Base-by-base conservation (phyloP, 2,329 filamentous ascomycete genomes). In the Xylaria sp. region DNA sequence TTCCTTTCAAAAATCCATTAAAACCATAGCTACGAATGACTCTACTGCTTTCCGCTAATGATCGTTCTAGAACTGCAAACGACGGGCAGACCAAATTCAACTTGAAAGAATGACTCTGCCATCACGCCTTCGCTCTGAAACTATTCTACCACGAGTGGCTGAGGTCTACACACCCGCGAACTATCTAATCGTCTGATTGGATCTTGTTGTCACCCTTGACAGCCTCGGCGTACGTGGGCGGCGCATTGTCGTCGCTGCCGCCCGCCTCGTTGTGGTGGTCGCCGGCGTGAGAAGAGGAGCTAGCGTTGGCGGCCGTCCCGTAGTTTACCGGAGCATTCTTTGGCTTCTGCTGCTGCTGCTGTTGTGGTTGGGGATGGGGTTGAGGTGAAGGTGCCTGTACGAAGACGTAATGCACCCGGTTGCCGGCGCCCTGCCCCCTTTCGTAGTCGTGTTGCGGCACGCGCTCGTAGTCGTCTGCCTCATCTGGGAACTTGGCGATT, bases 141-240 rank as follows among this genome's bases (percentile, higher is more conserved):
- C 25, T 4, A 8, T 52, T 23, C 48, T 32, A 52, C 25, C 18
- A 13, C n/a, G 6, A 30, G 25, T 52, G 15, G n/a, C 48, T 2
- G 46, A 12, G 23, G 20, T 25, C 20, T 25, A 46, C 13, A 5
- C 20, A 45, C 7, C 45, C 15, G 8, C 28, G 10, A 43, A 30
- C 8, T 18, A 39, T 63, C 36, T 32, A 52, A 13, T 89, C 86
- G 65, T 86, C 84, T 20, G 80, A 85, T 85, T 98, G 96, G 59
- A 97, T 85, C 87, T 98, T 98, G 81, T 97, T 83, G 78, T 98
- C 95, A 0, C 93, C 94, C 75, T 90, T 91, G 67, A 97, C 91
- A 56, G 93, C 95, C 81, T 97, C 93, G 18, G 92, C 91, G 80
- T 98, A 98, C 15, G 91, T 93, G 4, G 96, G 95, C 48, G 95